These are phyloP conservation scores for Psilocybe sp. DNA, from an alignment of 768 basidiomycete species.

Conservation along the genomic window DNA sequence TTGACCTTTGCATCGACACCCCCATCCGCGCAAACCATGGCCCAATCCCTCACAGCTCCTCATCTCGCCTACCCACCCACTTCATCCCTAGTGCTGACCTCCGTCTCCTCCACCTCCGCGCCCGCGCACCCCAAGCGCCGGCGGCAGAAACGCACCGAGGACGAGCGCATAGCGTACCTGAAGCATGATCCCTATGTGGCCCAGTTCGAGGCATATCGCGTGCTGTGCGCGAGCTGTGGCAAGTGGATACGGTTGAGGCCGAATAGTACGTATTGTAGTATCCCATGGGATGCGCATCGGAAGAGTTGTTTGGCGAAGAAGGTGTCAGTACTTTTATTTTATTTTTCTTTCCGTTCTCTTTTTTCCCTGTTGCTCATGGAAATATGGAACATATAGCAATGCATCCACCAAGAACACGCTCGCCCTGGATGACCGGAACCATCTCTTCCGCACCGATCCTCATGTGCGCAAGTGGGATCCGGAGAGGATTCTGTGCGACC, in stretches of 20 bases:
- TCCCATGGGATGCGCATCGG: constrained; percentile 84
- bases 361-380: constrained; percentile 2
- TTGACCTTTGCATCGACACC: neutral
- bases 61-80: constrained; percentile 24
- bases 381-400: constrained; percentile 25
- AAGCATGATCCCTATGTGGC: constrained; percentile 73
- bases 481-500: constrained; percentile 66
- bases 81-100: too few relatives aligned
- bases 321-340: constrained; percentile 42
- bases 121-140: constrained; percentile 54
- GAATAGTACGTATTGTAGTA: constrained; percentile 86
- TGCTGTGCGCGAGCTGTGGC: constrained; percentile 76
- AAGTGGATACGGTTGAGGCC: constrained; percentile 86
- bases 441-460: constrained; percentile 59
- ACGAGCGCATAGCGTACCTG: constrained; percentile 71
- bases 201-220: constrained; percentile 78
- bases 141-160: constrained; percentile 73
- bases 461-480: constrained; percentile 74
- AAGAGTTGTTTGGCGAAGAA: constrained; percentile 82
- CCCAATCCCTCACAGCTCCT: constrained; percentile 39
- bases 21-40: constrained; percentile 14
- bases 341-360: neutral
- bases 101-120: too few relatives aligned
- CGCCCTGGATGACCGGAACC: constrained; percentile 59
- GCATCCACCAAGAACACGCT: constrained; percentile 46